These are phyloP conservation scores for Ceratocystis eucalypticola DNA, from an alignment of 2,329 filamentous ascomycete species.

Conservation along the genomic window DNA sequence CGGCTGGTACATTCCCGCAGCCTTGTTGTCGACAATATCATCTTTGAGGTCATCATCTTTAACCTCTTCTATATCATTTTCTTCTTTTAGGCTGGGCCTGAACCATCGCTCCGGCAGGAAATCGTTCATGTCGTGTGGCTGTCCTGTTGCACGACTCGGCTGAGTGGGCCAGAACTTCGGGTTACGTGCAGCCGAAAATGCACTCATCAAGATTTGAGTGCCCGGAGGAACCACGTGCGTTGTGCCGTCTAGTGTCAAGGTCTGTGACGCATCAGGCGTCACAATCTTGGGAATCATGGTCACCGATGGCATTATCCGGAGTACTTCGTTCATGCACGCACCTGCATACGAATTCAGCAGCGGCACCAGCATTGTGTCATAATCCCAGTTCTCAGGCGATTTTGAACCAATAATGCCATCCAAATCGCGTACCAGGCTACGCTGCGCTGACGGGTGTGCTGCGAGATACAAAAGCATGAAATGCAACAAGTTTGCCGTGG, in stretches of 20 bases:
- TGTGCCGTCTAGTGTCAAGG: conserved; percentile 44
- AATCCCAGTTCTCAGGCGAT: conserved; percentile 53
- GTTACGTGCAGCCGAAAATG: conserved; percentile 48
- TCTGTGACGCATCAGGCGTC: conserved; percentile 36
- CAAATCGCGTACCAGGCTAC: conserved; percentile 53
- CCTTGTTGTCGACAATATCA: conserved; percentile 20
- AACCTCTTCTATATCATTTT: conserved; percentile 20
- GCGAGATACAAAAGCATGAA: conserved; percentile 58
- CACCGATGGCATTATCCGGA: conserved; percentile 60
- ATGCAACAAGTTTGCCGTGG: conserved; percentile 61
- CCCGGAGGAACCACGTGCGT: conserved; percentile 44
- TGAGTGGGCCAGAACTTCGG: conserved; percentile 55
- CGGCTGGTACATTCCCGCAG: conserved; percentile 42
- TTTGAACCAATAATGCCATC: conserved; percentile 45
- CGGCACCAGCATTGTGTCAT: conserved; percentile 50
- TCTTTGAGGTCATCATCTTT: conserved; percentile 5
- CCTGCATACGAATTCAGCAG: conserved; percentile 58
- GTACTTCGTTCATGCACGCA: conserved; percentile 63
- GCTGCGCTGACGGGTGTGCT: conserved; percentile 49
- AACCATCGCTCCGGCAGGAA: conserved; percentile 66
- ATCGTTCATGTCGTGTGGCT: conserved; percentile 46
- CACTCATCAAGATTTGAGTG: conserved; percentile 42
- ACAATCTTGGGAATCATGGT: conserved; percentile 58
- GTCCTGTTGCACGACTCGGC: conserved; percentile 32
- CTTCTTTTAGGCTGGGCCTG: conserved; percentile 22